These are phyloP conservation scores for Coemansia sp. DNA, from an alignment of 192 early-diverging fungal species.

Conservation along the genomic window DNA sequence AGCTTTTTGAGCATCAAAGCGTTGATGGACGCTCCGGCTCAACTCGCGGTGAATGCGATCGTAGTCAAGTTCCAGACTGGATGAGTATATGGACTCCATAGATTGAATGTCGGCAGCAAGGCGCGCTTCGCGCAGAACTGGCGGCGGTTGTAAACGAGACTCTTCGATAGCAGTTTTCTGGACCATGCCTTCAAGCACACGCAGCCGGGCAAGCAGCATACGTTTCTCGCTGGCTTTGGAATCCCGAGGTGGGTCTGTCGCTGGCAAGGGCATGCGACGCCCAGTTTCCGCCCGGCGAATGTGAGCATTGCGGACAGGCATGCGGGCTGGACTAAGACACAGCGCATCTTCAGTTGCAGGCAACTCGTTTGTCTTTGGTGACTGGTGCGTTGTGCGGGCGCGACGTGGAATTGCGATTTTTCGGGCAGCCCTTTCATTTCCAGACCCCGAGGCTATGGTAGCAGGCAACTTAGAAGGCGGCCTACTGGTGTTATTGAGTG, in stretches of 20 bases:
- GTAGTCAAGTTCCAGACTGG: slow-evolving; percentile 42
- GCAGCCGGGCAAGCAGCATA: slow-evolving; percentile 31
- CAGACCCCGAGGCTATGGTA: slow-evolving; percentile 1
- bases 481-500: not conserved
- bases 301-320: slow-evolving; percentile 15
- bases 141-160: slow-evolving; percentile 41
- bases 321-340: slow-evolving; percentile 33
- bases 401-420: slow-evolving; percentile 24
- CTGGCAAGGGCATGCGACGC: slow-evolving; percentile 23
- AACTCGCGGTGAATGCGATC: slow-evolving; percentile 34
- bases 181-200: slow-evolving; percentile 45
- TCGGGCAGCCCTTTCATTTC: slow-evolving; percentile 4
- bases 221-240: slow-evolving; percentile 18
- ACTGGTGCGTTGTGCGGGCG: not conserved
- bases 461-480: not conserved
- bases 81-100: slow-evolving; percentile 39
- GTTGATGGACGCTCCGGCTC: slow-evolving; percentile 12
- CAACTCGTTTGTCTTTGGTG: not conserved
- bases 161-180: slow-evolving; percentile 41
- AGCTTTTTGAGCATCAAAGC: slow-evolving; percentile 1
- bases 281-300: slow-evolving; percentile 11
- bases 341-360: slow-evolving; percentile 5
- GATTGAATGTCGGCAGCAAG: slow-evolving; percentile 34
- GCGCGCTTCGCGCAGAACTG: slow-evolving; percentile 18
- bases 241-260: not conserved